Evolutionary conservation across 192 early-diverging fungal species (phyloP).

Genomic region (Chytriomyces hyalinus): DNA sequence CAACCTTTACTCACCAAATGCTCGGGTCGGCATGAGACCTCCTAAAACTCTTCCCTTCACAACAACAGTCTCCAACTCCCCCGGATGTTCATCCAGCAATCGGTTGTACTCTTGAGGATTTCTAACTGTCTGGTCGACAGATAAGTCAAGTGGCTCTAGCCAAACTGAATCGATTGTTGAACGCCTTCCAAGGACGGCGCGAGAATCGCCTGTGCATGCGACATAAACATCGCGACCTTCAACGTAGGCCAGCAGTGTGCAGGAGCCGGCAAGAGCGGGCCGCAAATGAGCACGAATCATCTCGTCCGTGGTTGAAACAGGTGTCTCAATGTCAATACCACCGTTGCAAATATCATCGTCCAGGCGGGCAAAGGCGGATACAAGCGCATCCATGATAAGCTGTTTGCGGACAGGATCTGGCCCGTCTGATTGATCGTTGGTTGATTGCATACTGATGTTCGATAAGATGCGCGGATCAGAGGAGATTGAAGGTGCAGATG

Average conservation of each 20-base stretch:
- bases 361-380: constrained; percentile 49
- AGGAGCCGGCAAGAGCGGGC: constrained; percentile 50
- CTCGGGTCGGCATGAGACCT: constrained; percentile 59
- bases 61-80: constrained; percentile 52
- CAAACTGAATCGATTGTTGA: constrained; percentile 35
- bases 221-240: constrained; percentile 57
- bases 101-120: constrained; percentile 55
- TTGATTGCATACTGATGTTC: constrained; percentile 12
- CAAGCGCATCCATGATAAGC: constrained; percentile 44
- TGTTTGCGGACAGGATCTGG: constrained; percentile 27
- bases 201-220: constrained; percentile 55
- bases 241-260: constrained; percentile 55
- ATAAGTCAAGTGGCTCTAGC: constrained; percentile 36
- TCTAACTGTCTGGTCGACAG: constrained; percentile 50
- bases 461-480: neutral
- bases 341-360: constrained; percentile 57
- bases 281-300: constrained; percentile 29
- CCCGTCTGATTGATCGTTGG: neutral
- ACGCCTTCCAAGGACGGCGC: constrained; percentile 52
- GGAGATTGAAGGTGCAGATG: neutral
- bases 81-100: constrained; percentile 60
- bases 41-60: constrained; percentile 54
- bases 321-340: constrained; percentile 29
- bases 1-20: constrained; percentile 49
- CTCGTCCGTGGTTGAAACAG: constrained; percentile 17